A percentile compares a stretch with the other conserved stretches of the same genome.
Conservation (phyloP, 208 protist species). For the Crithidia expoeki region DNA sequence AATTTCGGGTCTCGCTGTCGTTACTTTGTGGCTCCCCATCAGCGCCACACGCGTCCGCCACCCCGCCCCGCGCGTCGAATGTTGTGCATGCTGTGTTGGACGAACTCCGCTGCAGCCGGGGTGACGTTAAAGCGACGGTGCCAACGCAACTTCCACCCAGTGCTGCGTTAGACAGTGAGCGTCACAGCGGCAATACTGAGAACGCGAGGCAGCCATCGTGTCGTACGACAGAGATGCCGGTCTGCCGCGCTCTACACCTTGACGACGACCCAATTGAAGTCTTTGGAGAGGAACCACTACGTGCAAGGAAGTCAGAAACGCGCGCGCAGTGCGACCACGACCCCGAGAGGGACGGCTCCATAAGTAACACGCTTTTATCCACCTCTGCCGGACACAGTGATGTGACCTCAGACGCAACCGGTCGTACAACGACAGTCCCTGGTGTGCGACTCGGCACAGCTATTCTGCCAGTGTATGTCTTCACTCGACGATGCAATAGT, state of each 20-base stretch:
- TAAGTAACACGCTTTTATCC: neutral
- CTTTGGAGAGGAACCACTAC: slow-evolving; percentile 5
- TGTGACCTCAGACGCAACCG: neutral
- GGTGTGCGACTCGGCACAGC: slow-evolving; percentile 34
- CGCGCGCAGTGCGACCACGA: neutral
- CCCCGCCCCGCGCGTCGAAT: slow-evolving; percentile 9
- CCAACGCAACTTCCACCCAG: neutral
- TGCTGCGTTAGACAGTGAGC: neutral
- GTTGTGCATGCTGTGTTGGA: slow-evolving; percentile 19
- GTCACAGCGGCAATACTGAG: neutral
- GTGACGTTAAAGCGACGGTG: neutral
- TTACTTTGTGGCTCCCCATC: neutral
- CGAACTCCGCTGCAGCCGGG: slow-evolving; percentile 25
- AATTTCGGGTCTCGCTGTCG: slow-evolving; percentile 25
- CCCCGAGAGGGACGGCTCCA: neutral
- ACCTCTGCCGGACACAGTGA: neutral
- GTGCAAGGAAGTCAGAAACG: neutral
- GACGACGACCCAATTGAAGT: slow-evolving; percentile 30
- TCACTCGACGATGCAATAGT: slow-evolving; percentile 65
- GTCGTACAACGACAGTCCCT: slow-evolving; percentile 1
- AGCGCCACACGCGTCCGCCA: neutral
- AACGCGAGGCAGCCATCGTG: neutral
- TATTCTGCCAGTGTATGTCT: slow-evolving; percentile 69
- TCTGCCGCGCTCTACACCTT: slow-evolving; percentile 22
- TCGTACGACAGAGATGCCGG: neutral